Percentiles rank a stretch among this genome's conserved stretches.
Evolutionary conservation across 2,329 filamentous ascomycete species (phyloP).

Genomic region (Hypoxylon sp.): DNA sequence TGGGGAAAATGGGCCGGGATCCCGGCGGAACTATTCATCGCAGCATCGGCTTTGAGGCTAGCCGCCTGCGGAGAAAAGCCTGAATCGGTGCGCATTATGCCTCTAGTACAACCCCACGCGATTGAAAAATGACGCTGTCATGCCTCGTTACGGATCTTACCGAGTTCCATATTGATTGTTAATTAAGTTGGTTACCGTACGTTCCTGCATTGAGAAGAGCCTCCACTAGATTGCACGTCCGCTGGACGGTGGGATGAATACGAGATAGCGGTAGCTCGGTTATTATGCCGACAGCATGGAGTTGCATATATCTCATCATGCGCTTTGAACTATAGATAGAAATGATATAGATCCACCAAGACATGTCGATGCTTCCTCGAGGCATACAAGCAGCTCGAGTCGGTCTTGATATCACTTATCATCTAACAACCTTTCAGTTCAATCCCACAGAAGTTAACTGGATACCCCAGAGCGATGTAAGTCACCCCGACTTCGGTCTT

Average conservation of each 20-base stretch:
- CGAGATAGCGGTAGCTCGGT: slow-evolving; percentile 30
- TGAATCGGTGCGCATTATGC: slow-evolving; percentile 31
- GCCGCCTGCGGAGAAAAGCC: slow-evolving; percentile 31
- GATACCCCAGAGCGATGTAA: neutral
- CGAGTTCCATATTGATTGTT: slow-evolving; percentile 39
- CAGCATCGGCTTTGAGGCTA: slow-evolving; percentile 26
- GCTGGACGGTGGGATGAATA: slow-evolving; percentile 15
- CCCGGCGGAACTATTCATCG: slow-evolving; percentile 38
- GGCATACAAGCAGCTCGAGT: neutral
- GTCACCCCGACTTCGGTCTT: neutral
- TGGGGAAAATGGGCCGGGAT: slow-evolving; percentile 42
- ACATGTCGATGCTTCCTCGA: neutral
- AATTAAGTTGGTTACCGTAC: slow-evolving; percentile 16
- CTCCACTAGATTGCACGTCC: slow-evolving; percentile 29
- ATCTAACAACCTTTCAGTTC: neutral
- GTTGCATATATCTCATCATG: neutral
- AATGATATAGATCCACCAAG: slow-evolving; percentile 4
- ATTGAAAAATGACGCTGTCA: slow-evolving; percentile 29
- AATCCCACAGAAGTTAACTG: neutral
- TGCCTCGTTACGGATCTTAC: slow-evolving; percentile 28
- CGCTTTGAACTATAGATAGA: slow-evolving; percentile 23
- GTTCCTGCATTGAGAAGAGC: slow-evolving; percentile 41
- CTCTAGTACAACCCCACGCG: slow-evolving; percentile 20
- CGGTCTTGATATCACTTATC: neutral
- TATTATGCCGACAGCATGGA: slow-evolving; percentile 25